Evolutionary conservation across 2,329 filamentous ascomycete genomes (phyloP).

Genomic region (Cordyceps fumosorosea): DNA sequence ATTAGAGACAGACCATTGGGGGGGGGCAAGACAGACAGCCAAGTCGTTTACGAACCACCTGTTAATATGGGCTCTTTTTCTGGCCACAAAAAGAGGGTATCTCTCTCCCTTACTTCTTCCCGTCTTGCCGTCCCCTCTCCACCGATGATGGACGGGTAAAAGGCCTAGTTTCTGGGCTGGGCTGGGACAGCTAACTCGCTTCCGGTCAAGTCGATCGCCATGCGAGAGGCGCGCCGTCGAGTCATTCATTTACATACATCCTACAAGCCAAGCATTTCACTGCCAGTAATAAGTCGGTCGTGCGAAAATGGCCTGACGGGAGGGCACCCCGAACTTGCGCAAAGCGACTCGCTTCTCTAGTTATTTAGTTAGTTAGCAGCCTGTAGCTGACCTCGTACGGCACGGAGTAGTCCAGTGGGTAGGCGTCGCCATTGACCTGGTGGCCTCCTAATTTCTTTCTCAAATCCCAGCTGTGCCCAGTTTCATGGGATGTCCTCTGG

Average conservation of each 20-base stretch:
- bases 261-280: background rate
- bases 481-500: background rate
- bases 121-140: background rate
- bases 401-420: background rate
- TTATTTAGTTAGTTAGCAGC: too few relatives aligned
- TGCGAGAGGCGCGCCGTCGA: background rate
- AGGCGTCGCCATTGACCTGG: background rate
- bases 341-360: background rate
- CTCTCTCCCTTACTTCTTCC: background rate
- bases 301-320: too few relatives aligned
- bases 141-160: background rate
- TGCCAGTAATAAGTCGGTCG: background rate
- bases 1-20: background rate
- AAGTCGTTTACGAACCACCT: background rate
- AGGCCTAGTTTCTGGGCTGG: too few relatives aligned
- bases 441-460: background rate
- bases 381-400: too few relatives aligned
- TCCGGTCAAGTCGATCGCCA: background rate
- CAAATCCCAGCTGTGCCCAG: background rate
- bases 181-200: background rate
- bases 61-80: background rate
- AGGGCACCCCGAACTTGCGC: too few relatives aligned
- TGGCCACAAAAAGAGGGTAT: background rate
- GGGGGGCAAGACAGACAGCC: background rate
- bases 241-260: background rate